Evolutionary conservation across 2,329 filamentous ascomycete species (phyloP), one percentile per base, ranked within the genome.

Genomic region (Sporothrix pseudoabietina): DNA sequence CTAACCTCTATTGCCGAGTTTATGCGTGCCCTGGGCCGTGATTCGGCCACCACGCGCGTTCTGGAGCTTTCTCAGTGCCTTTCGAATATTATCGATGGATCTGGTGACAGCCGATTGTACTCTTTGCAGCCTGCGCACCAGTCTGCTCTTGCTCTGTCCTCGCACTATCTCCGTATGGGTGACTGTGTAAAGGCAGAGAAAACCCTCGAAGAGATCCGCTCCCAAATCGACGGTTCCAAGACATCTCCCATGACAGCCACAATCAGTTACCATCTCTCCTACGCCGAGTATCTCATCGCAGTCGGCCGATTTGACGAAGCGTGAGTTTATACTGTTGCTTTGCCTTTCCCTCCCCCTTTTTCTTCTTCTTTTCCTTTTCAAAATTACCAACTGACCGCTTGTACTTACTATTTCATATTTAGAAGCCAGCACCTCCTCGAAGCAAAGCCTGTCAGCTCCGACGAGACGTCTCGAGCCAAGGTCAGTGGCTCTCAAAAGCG

Each of bases 241-340:
- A 75, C 79, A 4, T 26, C 32, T 1, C 69, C 81, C 3, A 81
- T 83, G 2, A 79, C 79, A 14, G 82, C 83, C 6, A 76, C 84
- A 26, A 84, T 84, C 10, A 81, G 81, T 19, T 91, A 91, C 79
- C 87, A 94, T 76, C 82, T 97, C 7, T 88, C 90, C 0, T 89
- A 90, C 75, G 90, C 92, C 0, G 93, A 97, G 79, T 94, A 94
- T 79, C 85, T 91, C 39, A 83, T 94, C 22, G 87, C 88, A 1
- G 87, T 90, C 14, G 91, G 91, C 10, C 89, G 90, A 69, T 82
- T 88, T 19, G 86, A 90, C 10, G 89, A 91, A 81, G 91, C 88
- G 79, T 84, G 79, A 78, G 81, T 82, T 57, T 22, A 4, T 10
- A 22, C 57, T 22, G 26, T 26, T 26, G 26, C 26, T 26, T 26